These are phyloP conservation scores for Lactuca sativa DNA, from an alignment of 129 eudicot genomes.

Conservation along the genomic window DNA sequence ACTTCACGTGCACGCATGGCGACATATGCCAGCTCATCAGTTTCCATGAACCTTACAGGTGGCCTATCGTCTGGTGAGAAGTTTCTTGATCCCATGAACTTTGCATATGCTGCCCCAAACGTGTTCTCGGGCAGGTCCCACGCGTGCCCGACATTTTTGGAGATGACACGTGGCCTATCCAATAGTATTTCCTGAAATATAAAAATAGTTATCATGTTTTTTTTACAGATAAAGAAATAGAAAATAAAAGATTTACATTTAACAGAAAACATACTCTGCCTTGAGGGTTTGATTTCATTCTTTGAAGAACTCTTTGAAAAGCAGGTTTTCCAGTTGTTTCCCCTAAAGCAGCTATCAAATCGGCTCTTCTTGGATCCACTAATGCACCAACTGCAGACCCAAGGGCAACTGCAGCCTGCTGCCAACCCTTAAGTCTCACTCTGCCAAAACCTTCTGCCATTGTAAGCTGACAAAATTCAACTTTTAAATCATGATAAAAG, in stretches of 20 bases:
- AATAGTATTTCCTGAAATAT: constrained; percentile 50
- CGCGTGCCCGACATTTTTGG: constrained; percentile 71
- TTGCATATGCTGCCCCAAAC: constrained; percentile 95
- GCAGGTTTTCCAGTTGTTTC: constrained; percentile 94
- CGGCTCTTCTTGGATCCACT: constrained; percentile 90
- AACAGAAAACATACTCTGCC: constrained; percentile 57
- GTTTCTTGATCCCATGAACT: constrained; percentile 92
- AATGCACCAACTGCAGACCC: constrained; percentile 91
- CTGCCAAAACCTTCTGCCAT: constrained; percentile 58
- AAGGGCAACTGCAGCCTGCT: constrained; percentile 90
- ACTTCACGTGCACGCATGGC: constrained; percentile 95
- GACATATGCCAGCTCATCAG: constrained; percentile 85
- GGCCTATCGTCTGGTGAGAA: constrained; percentile 95
- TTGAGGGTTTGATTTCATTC: constrained; percentile 81
- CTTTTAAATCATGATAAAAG: neutral
- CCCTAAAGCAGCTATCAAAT: constrained; percentile 89
- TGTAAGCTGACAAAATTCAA: constrained; percentile 15
- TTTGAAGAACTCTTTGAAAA: constrained; percentile 79
- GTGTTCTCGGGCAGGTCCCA: constrained; percentile 90
- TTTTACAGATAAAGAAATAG: too few species aligned
- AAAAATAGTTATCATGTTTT: neutral
- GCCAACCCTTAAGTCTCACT: constrained; percentile 76
- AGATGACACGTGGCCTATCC: constrained; percentile 85
- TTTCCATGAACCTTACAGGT: constrained; percentile 93
- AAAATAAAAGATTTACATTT: too few species aligned